Conservation (phyloP, 805 yeast species). For the Hanseniaspora occidentalis region DNA sequence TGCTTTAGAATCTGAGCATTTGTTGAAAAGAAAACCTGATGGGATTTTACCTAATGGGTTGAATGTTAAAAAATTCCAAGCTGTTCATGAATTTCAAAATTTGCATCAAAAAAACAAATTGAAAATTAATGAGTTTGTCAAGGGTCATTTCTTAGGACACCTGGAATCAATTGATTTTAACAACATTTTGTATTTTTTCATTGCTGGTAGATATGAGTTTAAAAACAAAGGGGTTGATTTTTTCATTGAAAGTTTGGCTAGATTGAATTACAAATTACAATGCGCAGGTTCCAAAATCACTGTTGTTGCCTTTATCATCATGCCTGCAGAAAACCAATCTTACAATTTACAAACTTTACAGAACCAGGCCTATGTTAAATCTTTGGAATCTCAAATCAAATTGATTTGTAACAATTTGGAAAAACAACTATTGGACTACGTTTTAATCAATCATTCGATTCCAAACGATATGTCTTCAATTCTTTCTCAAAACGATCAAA, state of each 20-base stretch:
- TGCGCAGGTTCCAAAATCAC: conserved; percentile 75
- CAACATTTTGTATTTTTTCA: conserved; percentile 87
- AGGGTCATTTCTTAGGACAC: conserved; percentile 96
- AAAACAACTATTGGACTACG: conserved; percentile 77
- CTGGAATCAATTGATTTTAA: conserved; percentile 80
- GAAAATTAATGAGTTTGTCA: conserved; percentile 83
- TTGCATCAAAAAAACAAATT: conserved; percentile 86
- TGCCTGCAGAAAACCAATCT: conserved; percentile 93
- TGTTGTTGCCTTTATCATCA: conserved; percentile 91
- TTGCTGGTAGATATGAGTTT: conserved; percentile 94
- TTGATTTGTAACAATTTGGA: conserved; percentile 85
- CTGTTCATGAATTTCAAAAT: conserved; percentile 96
- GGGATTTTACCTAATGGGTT: conserved; percentile 96
- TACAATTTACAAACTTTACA: conserved; percentile 91
- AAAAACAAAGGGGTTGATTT: conserved; percentile 95
- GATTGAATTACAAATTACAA: conserved; percentile 81
- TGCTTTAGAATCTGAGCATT: conserved; percentile 89
- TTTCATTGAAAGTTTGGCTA: conserved; percentile 83
- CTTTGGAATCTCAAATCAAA: conserved; percentile 75
- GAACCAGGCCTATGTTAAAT: conserved; percentile 92
- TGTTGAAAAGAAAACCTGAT: conserved; percentile 90
- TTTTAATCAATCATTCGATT: conserved; percentile 36
- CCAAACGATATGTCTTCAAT: conserved; percentile 74
- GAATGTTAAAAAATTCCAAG: conserved; percentile 90
- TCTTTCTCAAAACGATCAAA: conserved; percentile 77